These are phyloP conservation scores for Pinguiococcus pyrenoidosus DNA, from an alignment of 108 stramenopile genomes.

Conservation along the genomic window DNA sequence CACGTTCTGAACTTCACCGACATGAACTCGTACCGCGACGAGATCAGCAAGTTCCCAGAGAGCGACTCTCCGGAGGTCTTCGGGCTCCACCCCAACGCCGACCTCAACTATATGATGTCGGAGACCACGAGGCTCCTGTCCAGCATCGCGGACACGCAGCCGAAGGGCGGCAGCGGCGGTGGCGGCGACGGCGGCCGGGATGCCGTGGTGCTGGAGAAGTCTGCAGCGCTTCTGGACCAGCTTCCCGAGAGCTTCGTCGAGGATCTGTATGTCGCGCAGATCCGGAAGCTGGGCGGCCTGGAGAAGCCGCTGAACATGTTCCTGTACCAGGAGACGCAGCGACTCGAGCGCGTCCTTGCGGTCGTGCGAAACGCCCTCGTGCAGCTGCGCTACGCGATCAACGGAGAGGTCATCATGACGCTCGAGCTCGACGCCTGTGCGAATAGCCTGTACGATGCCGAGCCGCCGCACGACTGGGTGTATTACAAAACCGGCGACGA, in stretches of 20 bases:
- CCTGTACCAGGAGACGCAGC: conserved; percentile 35
- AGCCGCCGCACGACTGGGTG: conserved; percentile 24
- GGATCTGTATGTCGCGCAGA: conserved; percentile 12
- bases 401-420: conserved; percentile 35
- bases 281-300: conserved; percentile 22
- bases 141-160: conserved; percentile 32
- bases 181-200: conserved; percentile 9
- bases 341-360: conserved; percentile 8
- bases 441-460: conserved; percentile 13
- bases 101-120: conserved; percentile 25
- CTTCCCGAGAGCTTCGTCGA: conserved; percentile 22
- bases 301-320: conserved; percentile 28
- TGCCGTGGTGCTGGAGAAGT: conserved; percentile 19
- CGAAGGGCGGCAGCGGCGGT: conserved; percentile 6
- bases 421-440: conserved; percentile 10
- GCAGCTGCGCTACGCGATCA: conserved; percentile 16
- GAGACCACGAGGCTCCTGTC: conserved; percentile 15
- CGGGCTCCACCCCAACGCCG: conserved; percentile 41
- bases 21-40: conserved; percentile 1
- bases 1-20: conserved; percentile 8
- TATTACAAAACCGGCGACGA: conserved; percentile 23
- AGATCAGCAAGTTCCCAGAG: conserved; percentile 18
- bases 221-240: conserved; percentile 10
- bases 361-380: conserved; percentile 3
- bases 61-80: conserved; percentile 38